Percentiles rank a stretch among this genome's conserved stretches.
phyloP scores from a whole-genome alignment of 768 basidiomycete genomes.

The Dioszegia hungarica region DNA sequence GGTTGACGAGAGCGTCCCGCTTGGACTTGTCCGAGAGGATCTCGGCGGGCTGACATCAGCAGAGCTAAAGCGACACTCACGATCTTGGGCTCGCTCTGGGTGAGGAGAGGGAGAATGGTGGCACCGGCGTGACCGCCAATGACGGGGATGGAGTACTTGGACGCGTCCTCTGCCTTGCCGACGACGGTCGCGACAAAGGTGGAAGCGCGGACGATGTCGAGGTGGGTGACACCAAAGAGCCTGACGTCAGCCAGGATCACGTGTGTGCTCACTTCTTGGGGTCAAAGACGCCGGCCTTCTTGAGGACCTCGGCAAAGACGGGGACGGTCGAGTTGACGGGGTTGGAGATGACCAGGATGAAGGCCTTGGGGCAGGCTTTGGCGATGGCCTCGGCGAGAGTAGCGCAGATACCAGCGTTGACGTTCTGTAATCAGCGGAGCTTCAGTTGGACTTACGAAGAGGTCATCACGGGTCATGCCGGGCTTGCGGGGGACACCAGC shows the following conservation, averaged over 20 bases:
- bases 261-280: slow-evolving; percentile 55
- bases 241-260: slow-evolving; percentile 15
- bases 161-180: slow-evolving; percentile 50
- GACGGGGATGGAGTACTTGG: slow-evolving; percentile 74
- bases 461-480: slow-evolving; percentile 50
- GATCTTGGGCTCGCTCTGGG: slow-evolving; percentile 58
- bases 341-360: slow-evolving; percentile 96
- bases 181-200: slow-evolving; percentile 76
- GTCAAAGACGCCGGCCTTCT: slow-evolving; percentile 88
- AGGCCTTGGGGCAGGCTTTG: slow-evolving; percentile 81
- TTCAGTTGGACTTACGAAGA: slow-evolving; percentile 41
- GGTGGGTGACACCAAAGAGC: slow-evolving; percentile 94
- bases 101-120: slow-evolving; percentile 96
- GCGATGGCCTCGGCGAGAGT: slow-evolving; percentile 86
- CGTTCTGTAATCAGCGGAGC: slow-evolving; percentile 15
- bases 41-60: slow-evolving; percentile 57
- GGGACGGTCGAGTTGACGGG: slow-evolving; percentile 89
- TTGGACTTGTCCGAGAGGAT: slow-evolving; percentile 62
- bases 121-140: slow-evolving; percentile 93
- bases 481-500: slow-evolving; percentile 99
- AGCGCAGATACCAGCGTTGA: slow-evolving; percentile 95
- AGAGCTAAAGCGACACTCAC: slow-evolving; percentile 13
- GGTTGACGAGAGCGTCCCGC: slow-evolving; percentile 73
- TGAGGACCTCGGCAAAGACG: slow-evolving; percentile 85
- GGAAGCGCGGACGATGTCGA: slow-evolving; percentile 93